phyloP scores from a whole-genome alignment of 2,329 filamentous ascomycete genomes.

The Harringtonia lauricola region DNA sequence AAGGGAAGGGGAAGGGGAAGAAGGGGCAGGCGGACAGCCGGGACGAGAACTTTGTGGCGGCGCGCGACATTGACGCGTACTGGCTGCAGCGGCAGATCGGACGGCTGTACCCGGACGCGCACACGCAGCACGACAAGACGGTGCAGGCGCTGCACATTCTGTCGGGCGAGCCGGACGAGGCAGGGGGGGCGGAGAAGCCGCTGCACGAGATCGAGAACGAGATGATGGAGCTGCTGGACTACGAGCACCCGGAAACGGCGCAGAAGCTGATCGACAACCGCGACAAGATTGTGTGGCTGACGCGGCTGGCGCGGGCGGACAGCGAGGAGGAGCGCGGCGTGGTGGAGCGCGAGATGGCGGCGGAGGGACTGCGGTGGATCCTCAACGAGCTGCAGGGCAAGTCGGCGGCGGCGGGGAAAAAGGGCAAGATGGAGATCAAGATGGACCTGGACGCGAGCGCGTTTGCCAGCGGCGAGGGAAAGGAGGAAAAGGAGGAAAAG shows the following conservation, averaged over 20 bases:
- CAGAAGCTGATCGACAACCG: slow-evolving; percentile 84
- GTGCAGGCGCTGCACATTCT: slow-evolving; percentile 73
- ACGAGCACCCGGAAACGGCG: slow-evolving; percentile 88
- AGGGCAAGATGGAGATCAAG: slow-evolving; percentile 73
- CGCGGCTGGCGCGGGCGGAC: slow-evolving; percentile 71
- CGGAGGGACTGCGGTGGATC: slow-evolving; percentile 76
- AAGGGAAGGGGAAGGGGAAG: slow-evolving; percentile 29
- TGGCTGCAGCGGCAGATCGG: slow-evolving; percentile 95
- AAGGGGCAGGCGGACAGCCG: too few relatives aligned
- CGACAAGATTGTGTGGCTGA: slow-evolving; percentile 93
- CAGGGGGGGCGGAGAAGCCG: slow-evolving; percentile 69
- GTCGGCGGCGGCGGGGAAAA: slow-evolving; percentile 39
- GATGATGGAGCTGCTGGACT: slow-evolving; percentile 96
- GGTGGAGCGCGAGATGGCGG: slow-evolving; percentile 83
- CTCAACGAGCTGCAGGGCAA: slow-evolving; percentile 80
- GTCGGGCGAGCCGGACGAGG: slow-evolving; percentile 58
- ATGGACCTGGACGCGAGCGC: slow-evolving; percentile 76
- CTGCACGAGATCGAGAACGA: slow-evolving; percentile 95
- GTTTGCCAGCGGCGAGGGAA: slow-evolving; percentile 29
- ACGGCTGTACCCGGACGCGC: slow-evolving; percentile 76
- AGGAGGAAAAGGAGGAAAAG: slow-evolving; percentile 26
- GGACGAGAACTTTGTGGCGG: slow-evolving; percentile 56
- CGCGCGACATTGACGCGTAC: slow-evolving; percentile 90
- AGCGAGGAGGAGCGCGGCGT: slow-evolving; percentile 64
- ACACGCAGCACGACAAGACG: slow-evolving; percentile 89